A percentile compares a stretch with the other conserved stretches of the same genome.
Conservation (phyloP, 148 eudicot genomes). For the Pharnaceum exiguum region DNA sequence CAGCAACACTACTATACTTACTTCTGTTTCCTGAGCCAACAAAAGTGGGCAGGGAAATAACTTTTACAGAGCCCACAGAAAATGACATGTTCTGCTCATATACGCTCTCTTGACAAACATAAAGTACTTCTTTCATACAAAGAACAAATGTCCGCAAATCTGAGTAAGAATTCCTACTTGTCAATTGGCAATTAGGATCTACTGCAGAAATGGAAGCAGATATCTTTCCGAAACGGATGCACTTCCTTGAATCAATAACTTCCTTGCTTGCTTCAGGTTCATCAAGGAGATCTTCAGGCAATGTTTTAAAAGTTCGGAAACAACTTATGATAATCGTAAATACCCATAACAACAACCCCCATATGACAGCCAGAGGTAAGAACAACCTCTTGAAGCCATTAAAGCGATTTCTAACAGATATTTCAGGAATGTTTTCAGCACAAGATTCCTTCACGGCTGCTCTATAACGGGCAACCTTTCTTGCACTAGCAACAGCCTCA, state of each 20-base stretch:
- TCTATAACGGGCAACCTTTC: conserved; percentile 59
- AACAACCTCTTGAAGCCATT: conserved; percentile 28
- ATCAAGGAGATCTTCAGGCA: conserved; percentile 8
- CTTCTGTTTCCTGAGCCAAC: conserved; percentile 20
- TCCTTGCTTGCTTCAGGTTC: conserved; percentile 20
- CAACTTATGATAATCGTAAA: conserved; percentile 20
- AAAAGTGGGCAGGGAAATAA: conserved; percentile 30
- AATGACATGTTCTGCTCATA: conserved; percentile 43
- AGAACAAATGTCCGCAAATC: conserved; percentile 37
- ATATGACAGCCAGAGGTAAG: conserved; percentile 30
- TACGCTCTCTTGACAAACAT: conserved; percentile 34
- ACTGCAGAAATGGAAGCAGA: conserved; percentile 38
- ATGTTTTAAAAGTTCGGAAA: conserved; percentile 21
- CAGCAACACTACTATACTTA: conserved; percentile 11
- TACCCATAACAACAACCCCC: conserved; percentile 33
- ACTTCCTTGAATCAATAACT: conserved; percentile 29
- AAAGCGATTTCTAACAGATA: conserved; percentile 14
- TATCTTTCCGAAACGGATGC: conserved; percentile 44
- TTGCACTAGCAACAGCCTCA: conserved; percentile 66
- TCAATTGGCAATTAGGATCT: conserved; percentile 24
- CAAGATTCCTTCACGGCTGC: conserved; percentile 23
- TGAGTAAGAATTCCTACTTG: conserved; percentile 24
- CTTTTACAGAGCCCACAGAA: conserved; percentile 52
- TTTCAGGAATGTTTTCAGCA: conserved; percentile 12
- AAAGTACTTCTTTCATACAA: conserved; percentile 28